Evolutionary conservation across 192 early-diverging fungal genomes (phyloP).

Genomic region (Gaertneriomyces semiglobifer): DNA sequence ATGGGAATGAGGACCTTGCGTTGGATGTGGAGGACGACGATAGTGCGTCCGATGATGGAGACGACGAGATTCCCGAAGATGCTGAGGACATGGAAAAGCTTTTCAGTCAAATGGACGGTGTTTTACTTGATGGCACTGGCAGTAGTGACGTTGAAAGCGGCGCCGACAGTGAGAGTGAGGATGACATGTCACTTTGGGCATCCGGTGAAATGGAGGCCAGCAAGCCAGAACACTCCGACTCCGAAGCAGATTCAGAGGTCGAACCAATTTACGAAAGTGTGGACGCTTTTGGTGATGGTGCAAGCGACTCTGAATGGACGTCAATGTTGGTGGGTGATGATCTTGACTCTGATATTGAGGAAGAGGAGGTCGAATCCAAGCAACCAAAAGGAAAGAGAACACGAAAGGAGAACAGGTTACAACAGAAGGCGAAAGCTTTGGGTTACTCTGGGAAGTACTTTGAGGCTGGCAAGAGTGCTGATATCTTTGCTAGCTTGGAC

Average conservation of each 20-base stretch:
- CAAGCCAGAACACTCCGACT: conserved; percentile 15
- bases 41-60: conserved; percentile 55
- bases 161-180: conserved; percentile 30
- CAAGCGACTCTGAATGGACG: not conserved
- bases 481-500: conserved; percentile 61
- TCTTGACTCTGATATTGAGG: conserved; percentile 7
- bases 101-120: conserved; percentile 37
- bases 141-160: conserved; percentile 41
- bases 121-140: conserved; percentile 41
- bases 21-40: conserved; percentile 32
- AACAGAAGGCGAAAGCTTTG: conserved; percentile 49
- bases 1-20: conserved; percentile 36
- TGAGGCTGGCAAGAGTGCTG: conserved; percentile 49
- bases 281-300: not conserved
- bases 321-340: conserved; percentile 7
- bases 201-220: conserved; percentile 21
- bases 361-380: conserved; percentile 25
- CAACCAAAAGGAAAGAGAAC: conserved; percentile 46
- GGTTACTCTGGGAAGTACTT: conserved; percentile 57
- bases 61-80: conserved; percentile 46
- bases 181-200: conserved; percentile 38
- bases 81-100: conserved; percentile 30
- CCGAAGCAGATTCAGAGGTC: conserved; percentile 14
- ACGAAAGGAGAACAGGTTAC: conserved; percentile 41
- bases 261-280: conserved; percentile 4